Conservation (phyloP, 106 monocot genomes). For the Allium sativum region DNA sequence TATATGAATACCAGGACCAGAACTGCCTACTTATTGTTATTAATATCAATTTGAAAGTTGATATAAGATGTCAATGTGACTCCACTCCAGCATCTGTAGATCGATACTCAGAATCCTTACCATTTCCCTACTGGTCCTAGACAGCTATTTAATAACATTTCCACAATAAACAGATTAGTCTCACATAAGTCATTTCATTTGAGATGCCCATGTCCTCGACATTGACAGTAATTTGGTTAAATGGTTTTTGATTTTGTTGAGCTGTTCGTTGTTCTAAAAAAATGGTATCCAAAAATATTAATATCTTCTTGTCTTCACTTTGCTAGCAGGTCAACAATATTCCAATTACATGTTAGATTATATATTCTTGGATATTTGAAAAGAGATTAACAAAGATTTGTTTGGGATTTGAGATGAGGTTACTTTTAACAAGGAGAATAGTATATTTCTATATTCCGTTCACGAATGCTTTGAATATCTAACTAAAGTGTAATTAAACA, state of each 20-base stretch:
- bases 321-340: neutral
- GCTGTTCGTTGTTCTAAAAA: neutral
- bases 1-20: no score
- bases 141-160: neutral
- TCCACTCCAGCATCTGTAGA: no score
- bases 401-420: constrained; percentile 1
- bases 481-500: no score
- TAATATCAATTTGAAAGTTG: no score
- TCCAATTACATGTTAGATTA: neutral
- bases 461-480: no score
- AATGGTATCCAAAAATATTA: neutral
- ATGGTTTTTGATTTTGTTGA: neutral
- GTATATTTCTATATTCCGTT: no score
- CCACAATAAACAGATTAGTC: neutral
- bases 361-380: neutral
- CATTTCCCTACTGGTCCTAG: neutral
- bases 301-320: neutral
- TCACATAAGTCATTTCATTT: neutral
- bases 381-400: neutral
- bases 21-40: no score
- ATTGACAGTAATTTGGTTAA: neutral
- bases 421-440: neutral
- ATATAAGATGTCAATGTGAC: no score
- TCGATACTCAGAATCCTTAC: no score
- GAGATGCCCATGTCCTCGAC: no score